Evolutionary conservation across 108 stramenopile genomes (phyloP), one percentile per base, ranked within the genome.

Genomic region (Cyclostephanos invisitatus): DNA sequence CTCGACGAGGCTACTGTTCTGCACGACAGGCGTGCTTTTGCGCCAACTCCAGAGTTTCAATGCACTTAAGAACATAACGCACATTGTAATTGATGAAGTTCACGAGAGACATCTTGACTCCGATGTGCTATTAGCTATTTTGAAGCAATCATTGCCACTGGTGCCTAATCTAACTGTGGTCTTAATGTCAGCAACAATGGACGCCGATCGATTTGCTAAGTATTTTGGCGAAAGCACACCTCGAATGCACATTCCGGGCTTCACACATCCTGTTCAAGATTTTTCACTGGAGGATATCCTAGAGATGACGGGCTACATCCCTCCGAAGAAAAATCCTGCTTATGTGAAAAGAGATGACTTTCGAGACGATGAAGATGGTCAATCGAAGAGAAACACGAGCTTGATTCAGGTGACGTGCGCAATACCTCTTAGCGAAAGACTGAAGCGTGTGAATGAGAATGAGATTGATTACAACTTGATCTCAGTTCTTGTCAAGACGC

Each of bases 21-120:
- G 97, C 71, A 99, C 98, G 7, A 98, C 97, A 15, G 98, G 99
- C 20, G 84, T 99, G 35, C 80, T 99, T n/a, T 88, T 99, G 8
- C 93, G 97, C 6, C 96, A 97, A 48, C 84, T 99, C 6, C 97
- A 96, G 68, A 74, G 82, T 40, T 88, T 95, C 27, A 78, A 71
- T 15, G 90, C 85, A 4, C 80, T 98, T 20, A 81, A 89, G 35
- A 83, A 80, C 32, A 82, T 99, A 27, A 88, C 95, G 12, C 97
- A 98, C 72, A 74, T 98, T 62, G 83, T 98, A 21, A 87, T 99
- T 21, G 99, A 99, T 68, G 98, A 99, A 77, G 97, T 98, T 38
- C 97, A 99, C 68, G 98, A 99, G 68, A 81, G 98, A 27, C 83
- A 90, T 62, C 81, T 94, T 25, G 89, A 91, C 58, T 84, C 85